Conservation (phyloP, 371 early-diverging fungal species). For the Circinella minor region DNA sequence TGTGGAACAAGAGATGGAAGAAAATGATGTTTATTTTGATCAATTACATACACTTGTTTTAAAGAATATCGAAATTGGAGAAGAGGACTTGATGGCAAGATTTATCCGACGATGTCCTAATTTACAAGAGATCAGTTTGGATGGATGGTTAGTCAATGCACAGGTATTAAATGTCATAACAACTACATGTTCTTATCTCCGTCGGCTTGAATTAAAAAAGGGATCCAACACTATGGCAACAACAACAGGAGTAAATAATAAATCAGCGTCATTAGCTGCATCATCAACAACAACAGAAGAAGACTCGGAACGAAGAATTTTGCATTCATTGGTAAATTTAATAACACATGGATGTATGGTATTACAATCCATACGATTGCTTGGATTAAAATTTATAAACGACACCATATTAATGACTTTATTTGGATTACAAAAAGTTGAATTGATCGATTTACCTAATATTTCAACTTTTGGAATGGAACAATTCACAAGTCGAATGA, state of each 20-base stretch:
- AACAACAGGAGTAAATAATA: too few relatives aligned
- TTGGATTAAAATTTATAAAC: not conserved
- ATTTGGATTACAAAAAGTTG: not conserved
- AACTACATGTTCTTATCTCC: not conserved
- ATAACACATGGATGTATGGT: not conserved
- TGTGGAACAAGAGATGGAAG: not conserved
- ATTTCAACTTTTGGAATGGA: not conserved
- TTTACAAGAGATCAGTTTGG: not conserved
- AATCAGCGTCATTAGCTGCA: too few relatives aligned
- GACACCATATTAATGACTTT: not conserved
- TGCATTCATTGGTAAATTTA: not conserved
- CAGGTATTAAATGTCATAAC: not conserved
- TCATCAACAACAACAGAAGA: not conserved
- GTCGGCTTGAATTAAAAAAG: not conserved
- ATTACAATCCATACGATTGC: not conserved
- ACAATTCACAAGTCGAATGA: not conserved
- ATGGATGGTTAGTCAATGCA: not conserved
- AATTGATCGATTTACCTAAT: not conserved
- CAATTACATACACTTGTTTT: constrained; percentile 1
- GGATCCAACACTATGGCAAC: not conserved
- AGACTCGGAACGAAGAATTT: not conserved
- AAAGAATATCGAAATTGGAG: not conserved
- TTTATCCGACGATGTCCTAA: not conserved
- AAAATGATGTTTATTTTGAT: not conserved
- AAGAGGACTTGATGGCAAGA: not conserved